Evolutionary conservation across 169 alveolate genomes (phyloP), one percentile per base, ranked within the genome.

Genomic region (Amoebophrya sp.): DNA sequence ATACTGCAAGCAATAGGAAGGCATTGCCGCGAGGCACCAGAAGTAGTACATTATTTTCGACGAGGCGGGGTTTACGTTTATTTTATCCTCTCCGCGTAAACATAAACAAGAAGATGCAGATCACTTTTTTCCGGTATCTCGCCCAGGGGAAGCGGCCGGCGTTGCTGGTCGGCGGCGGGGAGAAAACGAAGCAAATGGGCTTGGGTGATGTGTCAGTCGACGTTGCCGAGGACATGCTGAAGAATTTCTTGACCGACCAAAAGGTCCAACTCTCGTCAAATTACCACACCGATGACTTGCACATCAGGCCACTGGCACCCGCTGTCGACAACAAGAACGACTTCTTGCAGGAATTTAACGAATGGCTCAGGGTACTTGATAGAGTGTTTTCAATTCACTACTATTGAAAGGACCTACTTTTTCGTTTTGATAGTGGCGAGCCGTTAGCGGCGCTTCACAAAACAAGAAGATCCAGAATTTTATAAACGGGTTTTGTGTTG

Each of bases 331-430:
- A 2, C 12, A 66, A 66, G 1, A 2, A 18, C 1, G 83, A 66
- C 83, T 66, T 66, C 83, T 66, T 66, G 35, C 29, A 18, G 83
- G 83, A 66, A 66, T 66, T 66, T 25, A 18, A 66, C 29, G 83
- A 66, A 25, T 66, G 83, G 83, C 83, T 66, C 83, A 66, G 83
- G 29, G 83, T 66, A 66, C 83, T 47, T 47, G 66, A 47, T 47
- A 18, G 7, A n/a, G n/a, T n/a, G n/a, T n/a, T n/a, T n/a, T n/a
- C n/a, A n/a, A n/a, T n/a, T n/a, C n/a, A n/a, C n/a, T n/a, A n/a
- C n/a, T n/a, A n/a, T n/a, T n/a, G n/a, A n/a, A n/a, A n/a, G n/a
- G n/a, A n/a, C n/a, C n/a, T n/a, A n/a, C n/a, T n/a, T n/a, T n/a
- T n/a, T n/a, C n/a, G n/a, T n/a, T n/a, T n/a, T n/a, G n/a, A n/a